Evolutionary conservation across 1,284 basidiomycete species (phyloP), one percentile per base, ranked within the genome.

Genomic region (Melampsora americana): DNA sequence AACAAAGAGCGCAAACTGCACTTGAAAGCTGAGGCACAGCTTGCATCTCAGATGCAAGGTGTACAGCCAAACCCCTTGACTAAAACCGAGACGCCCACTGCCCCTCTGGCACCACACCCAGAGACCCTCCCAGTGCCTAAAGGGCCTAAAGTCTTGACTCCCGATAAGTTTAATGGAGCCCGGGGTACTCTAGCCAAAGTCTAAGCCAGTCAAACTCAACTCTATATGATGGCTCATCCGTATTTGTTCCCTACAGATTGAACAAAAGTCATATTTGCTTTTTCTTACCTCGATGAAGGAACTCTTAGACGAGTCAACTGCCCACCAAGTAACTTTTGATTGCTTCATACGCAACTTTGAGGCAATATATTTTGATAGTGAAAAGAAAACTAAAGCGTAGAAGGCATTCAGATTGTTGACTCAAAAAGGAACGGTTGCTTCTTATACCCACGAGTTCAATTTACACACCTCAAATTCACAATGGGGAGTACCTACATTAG

Each of bases 391-490:
- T n/a, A n/a, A n/a, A n/a, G n/a, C n/a, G n/a, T n/a, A n/a, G n/a
- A n/a, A n/a, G n/a, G n/a, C n/a, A n/a, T n/a, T n/a, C n/a, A n/a
- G n/a, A n/a, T n/a, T n/a, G 12, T 26, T 68, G 16, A 48, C n/a
- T 23, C 66, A 68, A 18, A 68, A 39, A n/a, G 35, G 35, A 18
- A 26, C 66, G 12, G 66, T 53, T 4, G n/a, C 66, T 9, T 16
- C n/a, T 20, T 68, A 68, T 53, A 68, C 66, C 42, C 46, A 68
- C 48, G 23, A 50, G 48, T 68, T 68, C 66, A 53, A 30, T 6
- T 14, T 68, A 3, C 48, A 68, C 46, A 28, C 46, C 28, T 46
- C 44, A 20, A 28, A 53, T 28, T 12, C 28, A 5, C 42, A 26
- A 6, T 68, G 66, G 66, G 66, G 23, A 23, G 28, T 30, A 9